Evolutionary conservation across 2,329 filamentous ascomycete species (phyloP), one percentile per base, ranked within the genome.

Genomic region (Epicoccum sorghinum): DNA sequence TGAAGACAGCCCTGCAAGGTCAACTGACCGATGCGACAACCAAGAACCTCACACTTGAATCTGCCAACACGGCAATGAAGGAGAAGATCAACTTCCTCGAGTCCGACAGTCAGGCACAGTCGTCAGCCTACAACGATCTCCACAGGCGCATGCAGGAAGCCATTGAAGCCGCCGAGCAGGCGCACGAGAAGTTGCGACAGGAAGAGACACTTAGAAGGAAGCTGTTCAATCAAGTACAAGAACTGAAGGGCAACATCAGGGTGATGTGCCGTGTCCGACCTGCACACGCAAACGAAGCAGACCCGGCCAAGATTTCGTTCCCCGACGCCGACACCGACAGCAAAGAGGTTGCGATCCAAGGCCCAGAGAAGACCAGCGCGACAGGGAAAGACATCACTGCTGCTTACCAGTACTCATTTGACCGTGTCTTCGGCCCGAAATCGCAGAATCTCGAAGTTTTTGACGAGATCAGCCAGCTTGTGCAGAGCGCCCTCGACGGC

Each of bases 221-320:
- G 64, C 83, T 99, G 0, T 96, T 98, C 79, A 98, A 98, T 76
- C 95, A 96, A 73, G 93, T 99, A 41, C 92, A 99, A 73, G 95
- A 99, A 70, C 84, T 99, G 55, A 97, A 96, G 75, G 95, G 95
- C 66, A 99, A 99, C 71, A 99, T 99, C 68, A 89, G 95, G 18
- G 95, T 99, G 62, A 99, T 99, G 86, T 98, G 93, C 70, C 87
- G 95, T 71, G 93, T 98, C 25, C 88, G 96, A 36, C 95, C 95
- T 1, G 80, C 88, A 89, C 22, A 67, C 50, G 57, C 80, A 80
- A 23, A 78, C 0, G 87, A 89, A 52, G 75, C 76, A 7, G 82
- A 86, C 23, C 80, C 85, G 10, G 91, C 93, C 3, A 84, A 85
- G 45, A 90, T 98, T 60, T 81, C 84, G 2, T 96, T 91, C 62